Evolutionary conservation across 129 eudicot genomes (phyloP).

Genomic region (Ambrosia artemisiifolia): DNA sequence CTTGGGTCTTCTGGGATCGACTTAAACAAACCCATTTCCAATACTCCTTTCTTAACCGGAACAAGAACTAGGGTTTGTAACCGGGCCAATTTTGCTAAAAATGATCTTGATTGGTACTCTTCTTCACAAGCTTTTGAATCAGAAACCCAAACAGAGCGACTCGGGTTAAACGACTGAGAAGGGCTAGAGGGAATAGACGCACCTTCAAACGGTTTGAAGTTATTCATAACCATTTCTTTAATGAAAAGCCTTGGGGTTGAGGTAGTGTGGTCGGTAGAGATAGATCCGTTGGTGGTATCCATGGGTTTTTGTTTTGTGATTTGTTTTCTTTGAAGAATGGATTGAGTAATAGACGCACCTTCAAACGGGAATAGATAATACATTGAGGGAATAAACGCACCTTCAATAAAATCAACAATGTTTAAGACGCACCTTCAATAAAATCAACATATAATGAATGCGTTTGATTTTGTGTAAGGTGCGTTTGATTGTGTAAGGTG

Average conservation of each 20-base stretch:
- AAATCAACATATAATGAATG: too few relatives aligned
- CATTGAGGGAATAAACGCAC: too few relatives aligned
- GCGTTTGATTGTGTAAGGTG: too few relatives aligned
- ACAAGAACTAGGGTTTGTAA: constrained; percentile 73
- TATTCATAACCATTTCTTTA: constrained; percentile 83
- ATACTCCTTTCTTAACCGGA: constrained; percentile 76
- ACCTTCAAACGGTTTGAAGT: too few relatives aligned
- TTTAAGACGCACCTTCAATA: too few relatives aligned
- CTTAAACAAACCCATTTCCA: constrained; percentile 78
- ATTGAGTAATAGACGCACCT: too few relatives aligned
- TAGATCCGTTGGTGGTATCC: constrained; percentile 35
- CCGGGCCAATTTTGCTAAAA: constrained; percentile 53
- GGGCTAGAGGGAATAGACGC: constrained; percentile 88
- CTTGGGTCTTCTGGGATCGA: constrained; percentile 68
- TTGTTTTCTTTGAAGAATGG: too few relatives aligned
- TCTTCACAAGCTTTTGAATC: constrained; percentile 60
- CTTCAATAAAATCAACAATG: too few relatives aligned
- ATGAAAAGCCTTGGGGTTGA: constrained; percentile 79
- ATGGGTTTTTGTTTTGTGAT: neutral
- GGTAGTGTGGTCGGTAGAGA: too few relatives aligned
- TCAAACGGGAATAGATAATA: too few relatives aligned
- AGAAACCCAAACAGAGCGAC: constrained; percentile 72
- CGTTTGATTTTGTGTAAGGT: too few relatives aligned
- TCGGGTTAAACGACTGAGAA: constrained; percentile 71
- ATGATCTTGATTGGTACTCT: constrained; percentile 66